These are phyloP conservation scores for Linum trigynum DNA, from an alignment of 345 rosid genomes.

Conservation along the genomic window DNA sequence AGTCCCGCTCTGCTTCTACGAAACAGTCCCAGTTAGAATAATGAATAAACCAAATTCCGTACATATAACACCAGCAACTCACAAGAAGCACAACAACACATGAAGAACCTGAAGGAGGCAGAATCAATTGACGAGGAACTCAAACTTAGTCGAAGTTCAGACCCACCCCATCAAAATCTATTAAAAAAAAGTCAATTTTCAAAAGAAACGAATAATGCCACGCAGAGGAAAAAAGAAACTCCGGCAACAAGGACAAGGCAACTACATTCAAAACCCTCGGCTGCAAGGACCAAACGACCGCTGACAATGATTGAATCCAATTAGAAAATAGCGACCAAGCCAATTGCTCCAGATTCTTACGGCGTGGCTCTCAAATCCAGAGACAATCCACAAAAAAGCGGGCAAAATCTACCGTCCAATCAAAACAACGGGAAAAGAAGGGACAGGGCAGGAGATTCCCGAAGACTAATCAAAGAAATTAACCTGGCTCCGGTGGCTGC, in stretches of 20 bases:
- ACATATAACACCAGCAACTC: background rate
- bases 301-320: background rate
- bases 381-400: background rate
- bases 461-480: background rate
- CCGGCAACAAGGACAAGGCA: background rate
- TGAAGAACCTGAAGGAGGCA: background rate
- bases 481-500: constrained; percentile 37
- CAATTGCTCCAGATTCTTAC: background rate
- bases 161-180: background rate
- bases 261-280: background rate
- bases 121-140: background rate
- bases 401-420: background rate
- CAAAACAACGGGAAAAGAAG: background rate
- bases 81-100: background rate
- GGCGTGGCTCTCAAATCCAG: no score
- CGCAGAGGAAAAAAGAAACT: background rate
- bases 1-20: constrained; percentile 24
- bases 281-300: background rate
- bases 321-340: background rate
- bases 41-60: background rate
- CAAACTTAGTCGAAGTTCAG: background rate
- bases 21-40: constrained; percentile 8
- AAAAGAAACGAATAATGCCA: background rate
- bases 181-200: background rate
- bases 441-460: background rate